A percentile compares a stretch with the other conserved stretches of the same genome.
Conservation (phyloP, 305 asterid species). For the Solanum chacoense region DNA sequence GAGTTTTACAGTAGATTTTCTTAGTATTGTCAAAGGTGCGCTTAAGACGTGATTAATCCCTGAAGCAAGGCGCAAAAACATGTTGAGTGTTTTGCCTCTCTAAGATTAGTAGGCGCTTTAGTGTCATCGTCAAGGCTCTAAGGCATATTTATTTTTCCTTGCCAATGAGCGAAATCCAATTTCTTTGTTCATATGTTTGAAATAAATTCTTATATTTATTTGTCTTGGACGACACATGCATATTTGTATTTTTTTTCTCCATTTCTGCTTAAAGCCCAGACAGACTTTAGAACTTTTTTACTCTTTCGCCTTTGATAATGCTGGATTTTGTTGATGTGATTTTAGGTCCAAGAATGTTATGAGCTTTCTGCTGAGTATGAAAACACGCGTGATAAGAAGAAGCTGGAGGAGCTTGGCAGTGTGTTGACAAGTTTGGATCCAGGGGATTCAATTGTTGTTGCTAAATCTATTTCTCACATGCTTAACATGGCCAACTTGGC, state of each 20-base stretch:
- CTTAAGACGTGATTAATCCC: background rate
- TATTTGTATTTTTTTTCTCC: background rate
- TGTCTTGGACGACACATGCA: background rate
- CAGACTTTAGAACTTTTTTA: background rate
- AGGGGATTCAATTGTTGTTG: constrained; percentile 83
- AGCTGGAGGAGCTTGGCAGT: constrained; percentile 86
- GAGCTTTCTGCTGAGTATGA: constrained; percentile 93
- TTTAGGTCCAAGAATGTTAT: constrained; percentile 85
- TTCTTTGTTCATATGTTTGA: background rate
- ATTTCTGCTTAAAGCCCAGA: background rate
- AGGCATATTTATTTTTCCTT: background rate
- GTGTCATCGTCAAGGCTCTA: background rate
- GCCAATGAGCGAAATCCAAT: background rate
- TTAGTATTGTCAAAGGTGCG: background rate
- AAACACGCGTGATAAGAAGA: constrained; percentile 52
- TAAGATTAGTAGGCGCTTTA: background rate
- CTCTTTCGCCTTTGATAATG: background rate
- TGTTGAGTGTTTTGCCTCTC: background rate
- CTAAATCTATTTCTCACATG: constrained; percentile 91
- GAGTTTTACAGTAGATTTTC: background rate
- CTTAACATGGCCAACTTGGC: constrained; percentile 98
- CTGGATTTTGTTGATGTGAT: background rate
- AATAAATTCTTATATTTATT: background rate
- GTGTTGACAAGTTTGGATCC: constrained; percentile 88
- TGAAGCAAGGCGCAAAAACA: background rate